Conservation (phyloP, 768 basidiomycete genomes). For the Nidularia pulvinata region DNA sequence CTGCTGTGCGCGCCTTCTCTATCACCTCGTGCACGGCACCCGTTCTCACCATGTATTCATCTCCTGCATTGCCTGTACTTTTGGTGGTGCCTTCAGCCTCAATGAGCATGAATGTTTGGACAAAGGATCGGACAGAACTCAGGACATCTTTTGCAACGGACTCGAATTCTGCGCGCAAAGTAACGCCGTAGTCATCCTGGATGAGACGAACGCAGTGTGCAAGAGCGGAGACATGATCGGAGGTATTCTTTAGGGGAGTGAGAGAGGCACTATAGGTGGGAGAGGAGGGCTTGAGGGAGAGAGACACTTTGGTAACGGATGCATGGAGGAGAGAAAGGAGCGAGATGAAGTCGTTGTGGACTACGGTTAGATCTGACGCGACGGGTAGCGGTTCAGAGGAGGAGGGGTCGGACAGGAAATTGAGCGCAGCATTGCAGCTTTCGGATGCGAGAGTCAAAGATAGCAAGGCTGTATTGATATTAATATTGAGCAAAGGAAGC, state of each 20-base stretch:
- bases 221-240: slow-evolving; percentile 45
- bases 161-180: slow-evolving; percentile 42
- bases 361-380: slow-evolving; percentile 26
- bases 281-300: slow-evolving; percentile 58
- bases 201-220: slow-evolving; percentile 50
- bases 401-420: slow-evolving; percentile 10
- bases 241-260: slow-evolving; percentile 51
- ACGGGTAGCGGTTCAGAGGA: slow-evolving; percentile 6
- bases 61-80: slow-evolving; percentile 13
- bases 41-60: slow-evolving; percentile 56
- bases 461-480: slow-evolving; percentile 18
- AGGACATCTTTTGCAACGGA: slow-evolving; percentile 39
- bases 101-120: slow-evolving; percentile 37
- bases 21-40: slow-evolving; percentile 66
- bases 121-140: slow-evolving; percentile 39
- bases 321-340: slow-evolving; percentile 58
- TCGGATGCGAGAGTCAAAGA: slow-evolving; percentile 30
- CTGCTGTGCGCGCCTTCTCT: slow-evolving; percentile 39
- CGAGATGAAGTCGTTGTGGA: slow-evolving; percentile 57
- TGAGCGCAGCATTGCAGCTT: slow-evolving; percentile 35
- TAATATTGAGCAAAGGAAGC: neutral
- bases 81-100: slow-evolving; percentile 15
- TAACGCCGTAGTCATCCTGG: slow-evolving; percentile 38
- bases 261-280: slow-evolving; percentile 52
- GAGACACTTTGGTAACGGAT: slow-evolving; percentile 58